These are phyloP conservation scores for Corymbia calophylla DNA, from an alignment of 441 rosid species.

Conservation along the genomic window DNA sequence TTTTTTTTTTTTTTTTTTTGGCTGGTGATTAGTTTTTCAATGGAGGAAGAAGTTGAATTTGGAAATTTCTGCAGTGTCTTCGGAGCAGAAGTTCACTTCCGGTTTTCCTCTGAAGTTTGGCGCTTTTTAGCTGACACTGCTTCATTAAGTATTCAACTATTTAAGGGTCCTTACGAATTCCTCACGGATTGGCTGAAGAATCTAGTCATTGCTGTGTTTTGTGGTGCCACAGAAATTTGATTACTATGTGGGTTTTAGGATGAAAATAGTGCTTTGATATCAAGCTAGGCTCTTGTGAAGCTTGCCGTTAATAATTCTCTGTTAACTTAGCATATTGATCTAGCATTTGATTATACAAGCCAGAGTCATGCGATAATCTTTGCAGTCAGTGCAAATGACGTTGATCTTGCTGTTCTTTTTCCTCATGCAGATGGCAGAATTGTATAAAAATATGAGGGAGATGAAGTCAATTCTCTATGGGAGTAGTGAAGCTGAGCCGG, in stretches of 20 bases:
- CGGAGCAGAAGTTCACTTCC: background rate
- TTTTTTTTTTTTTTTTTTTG: background rate
- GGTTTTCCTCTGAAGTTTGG: background rate
- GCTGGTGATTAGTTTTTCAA: background rate
- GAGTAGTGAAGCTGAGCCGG: slow-evolving; percentile 39
- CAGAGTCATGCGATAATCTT: background rate
- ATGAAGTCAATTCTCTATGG: slow-evolving; percentile 43
- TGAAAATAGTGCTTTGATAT: background rate
- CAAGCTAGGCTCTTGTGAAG: background rate
- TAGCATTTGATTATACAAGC: background rate
- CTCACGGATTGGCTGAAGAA: background rate
- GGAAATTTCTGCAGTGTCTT: background rate
- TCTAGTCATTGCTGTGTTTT: background rate
- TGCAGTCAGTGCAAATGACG: background rate
- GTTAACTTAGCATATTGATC: background rate
- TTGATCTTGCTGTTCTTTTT: background rate
- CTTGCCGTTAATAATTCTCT: background rate
- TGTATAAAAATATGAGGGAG: slow-evolving; percentile 28
- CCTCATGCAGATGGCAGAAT: slow-evolving; percentile 22
- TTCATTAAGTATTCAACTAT: background rate
- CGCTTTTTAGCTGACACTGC: background rate
- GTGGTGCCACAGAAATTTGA: background rate
- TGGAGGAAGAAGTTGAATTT: background rate
- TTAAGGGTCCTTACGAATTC: background rate
- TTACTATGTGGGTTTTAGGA: background rate